Percentiles rank a stretch among this genome's conserved stretches.
phyloP scores from a whole-genome alignment of 179 eudicot genomes.

The Patellifolia procumbens region DNA sequence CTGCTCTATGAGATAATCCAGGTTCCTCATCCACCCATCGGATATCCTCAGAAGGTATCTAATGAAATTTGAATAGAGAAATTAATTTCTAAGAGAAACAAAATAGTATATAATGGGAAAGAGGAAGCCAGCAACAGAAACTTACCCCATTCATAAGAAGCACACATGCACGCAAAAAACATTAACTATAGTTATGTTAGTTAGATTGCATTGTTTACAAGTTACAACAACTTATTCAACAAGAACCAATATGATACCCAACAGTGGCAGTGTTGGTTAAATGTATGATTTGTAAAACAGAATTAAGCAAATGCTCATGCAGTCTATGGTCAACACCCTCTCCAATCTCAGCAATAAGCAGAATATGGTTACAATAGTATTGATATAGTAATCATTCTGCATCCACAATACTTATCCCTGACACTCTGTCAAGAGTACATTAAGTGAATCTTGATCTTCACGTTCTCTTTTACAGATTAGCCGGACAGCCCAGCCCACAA shows the following conservation, averaged over 20 bases:
- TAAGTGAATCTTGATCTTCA: background rate
- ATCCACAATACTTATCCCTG: background rate
- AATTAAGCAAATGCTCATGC: background rate
- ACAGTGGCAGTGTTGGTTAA: background rate
- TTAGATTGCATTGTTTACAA: background rate
- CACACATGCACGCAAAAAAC: background rate
- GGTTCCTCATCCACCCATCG: slow-evolving; percentile 93
- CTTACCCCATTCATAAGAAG: background rate
- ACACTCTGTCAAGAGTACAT: too few species aligned
- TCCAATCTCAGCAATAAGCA: background rate
- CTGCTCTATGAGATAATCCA: slow-evolving; percentile 61
- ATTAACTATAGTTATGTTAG: background rate
- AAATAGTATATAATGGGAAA: background rate
- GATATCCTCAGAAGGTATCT: slow-evolving; percentile 90
- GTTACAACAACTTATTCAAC: background rate
- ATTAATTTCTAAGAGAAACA: background rate
- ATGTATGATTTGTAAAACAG: background rate
- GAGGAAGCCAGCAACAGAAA: background rate
- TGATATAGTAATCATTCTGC: background rate
- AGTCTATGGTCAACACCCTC: background rate
- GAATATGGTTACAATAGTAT: background rate
- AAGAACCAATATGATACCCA: background rate
- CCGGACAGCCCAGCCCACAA: too few species aligned
- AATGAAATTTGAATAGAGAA: background rate
- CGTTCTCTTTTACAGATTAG: background rate